Evolutionary conservation across 2,329 filamentous ascomycete genomes (phyloP), one percentile per base, ranked within the genome.

Genomic region (Arthroderma sp.): DNA sequence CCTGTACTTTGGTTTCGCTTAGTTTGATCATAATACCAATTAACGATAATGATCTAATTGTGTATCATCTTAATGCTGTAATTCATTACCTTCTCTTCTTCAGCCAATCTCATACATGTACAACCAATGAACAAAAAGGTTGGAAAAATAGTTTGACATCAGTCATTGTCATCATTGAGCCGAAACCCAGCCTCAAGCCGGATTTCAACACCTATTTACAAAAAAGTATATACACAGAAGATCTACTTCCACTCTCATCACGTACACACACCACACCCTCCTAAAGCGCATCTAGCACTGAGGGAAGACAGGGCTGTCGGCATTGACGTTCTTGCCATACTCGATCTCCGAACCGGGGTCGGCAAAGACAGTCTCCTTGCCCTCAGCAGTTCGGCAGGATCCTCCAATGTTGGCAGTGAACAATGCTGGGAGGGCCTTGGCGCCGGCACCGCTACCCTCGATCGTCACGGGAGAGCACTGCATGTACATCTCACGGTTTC

Each of bases 401-500:
- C 39, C 41, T n/a, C 40, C 38, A 10, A 48, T 40, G 31, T 48
- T 48, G 8, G 47, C 47, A 27, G 40, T 30, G 29, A 43, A 48
- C 29, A 46, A 34, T 3, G 36, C 33, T 10, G 47, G 47, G n/a
- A 46, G 28, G 15, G 28, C n/a, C 9, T 8, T 8, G 8, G 9
- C 10, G 10, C 10, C 8, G 22, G 8, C 36, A 22, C 36, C 15
- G 9, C 41, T 37, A 6, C 59, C 59, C 3, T 64, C 57, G 30
- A 87, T 78, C 50, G 74, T 77, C 54, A 88, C 74, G 43, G 75
- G 70, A 5, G 83, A 83, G 58, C 85, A 91, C 66, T 86, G 85
- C 81, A 86, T 86, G 73, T 91, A 91, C 84, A 41, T 41, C 28
- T 41, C 39, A 8, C 39, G 39, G 39, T 41, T 41, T 28, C 39